phyloP scores from a whole-genome alignment of 2,329 filamentous ascomycete genomes.

The Neonectria ditissima region DNA sequence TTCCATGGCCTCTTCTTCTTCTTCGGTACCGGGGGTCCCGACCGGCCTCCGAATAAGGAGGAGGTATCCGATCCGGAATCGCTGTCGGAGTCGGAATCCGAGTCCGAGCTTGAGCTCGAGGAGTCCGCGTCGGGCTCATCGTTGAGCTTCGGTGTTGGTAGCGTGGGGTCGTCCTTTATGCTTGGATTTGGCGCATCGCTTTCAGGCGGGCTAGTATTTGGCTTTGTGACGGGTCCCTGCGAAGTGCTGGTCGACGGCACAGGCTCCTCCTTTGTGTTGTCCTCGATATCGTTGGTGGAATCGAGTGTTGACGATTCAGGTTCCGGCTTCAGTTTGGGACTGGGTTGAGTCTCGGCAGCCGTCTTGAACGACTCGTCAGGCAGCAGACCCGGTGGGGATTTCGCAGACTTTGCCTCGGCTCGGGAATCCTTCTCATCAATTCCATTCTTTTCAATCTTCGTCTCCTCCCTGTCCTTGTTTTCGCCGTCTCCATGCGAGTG shows the following conservation, averaged over 20 bases:
- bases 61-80: slow-evolving; percentile 41
- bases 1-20: slow-evolving; percentile 54
- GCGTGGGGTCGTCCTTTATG: slow-evolving; percentile 27
- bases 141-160: slow-evolving; percentile 24
- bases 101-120: slow-evolving; percentile 37
- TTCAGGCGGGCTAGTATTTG: slow-evolving; percentile 15
- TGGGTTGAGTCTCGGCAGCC: slow-evolving; percentile 23
- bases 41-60: slow-evolving; percentile 2
- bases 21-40: slow-evolving; percentile 3
- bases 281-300: slow-evolving; percentile 18
- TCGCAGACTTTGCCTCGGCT: slow-evolving; percentile 23
- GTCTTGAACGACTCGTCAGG: slow-evolving; percentile 40
- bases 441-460: slow-evolving; percentile 21
- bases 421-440: slow-evolving; percentile 20
- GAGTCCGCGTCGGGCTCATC: slow-evolving; percentile 30
- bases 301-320: slow-evolving; percentile 22
- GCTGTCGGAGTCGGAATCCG: slow-evolving; percentile 34
- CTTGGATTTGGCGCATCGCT: slow-evolving; percentile 29
- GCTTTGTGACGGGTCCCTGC: slow-evolving; percentile 10
- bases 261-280: slow-evolving; percentile 22
- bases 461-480: slow-evolving; percentile 29
- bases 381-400: slow-evolving; percentile 33
- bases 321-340: slow-evolving; percentile 4
- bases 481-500: slow-evolving; percentile 2
- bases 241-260: neutral